Conservation (phyloP, 768 basidiomycete genomes). For the Krasilnikovozyma curviuscula region DNA sequence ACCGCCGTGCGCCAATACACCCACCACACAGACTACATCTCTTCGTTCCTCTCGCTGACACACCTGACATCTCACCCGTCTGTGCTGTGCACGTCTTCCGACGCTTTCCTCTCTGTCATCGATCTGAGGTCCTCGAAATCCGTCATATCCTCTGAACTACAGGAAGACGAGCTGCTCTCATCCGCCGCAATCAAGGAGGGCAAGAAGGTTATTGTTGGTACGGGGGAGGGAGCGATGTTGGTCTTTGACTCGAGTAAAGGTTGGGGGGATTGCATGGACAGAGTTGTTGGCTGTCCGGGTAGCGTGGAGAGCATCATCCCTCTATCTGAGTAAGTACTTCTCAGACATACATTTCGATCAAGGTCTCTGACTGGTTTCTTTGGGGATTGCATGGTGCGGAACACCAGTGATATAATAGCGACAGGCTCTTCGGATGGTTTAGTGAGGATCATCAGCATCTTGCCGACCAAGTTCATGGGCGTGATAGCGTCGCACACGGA, state of each 20-base stretch:
- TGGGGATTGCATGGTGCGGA: too few relatives aligned
- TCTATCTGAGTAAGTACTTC: too few relatives aligned
- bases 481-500: conserved; percentile 82
- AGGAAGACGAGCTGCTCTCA: conserved; percentile 82
- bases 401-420: conserved; percentile 48
- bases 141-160: conserved; percentile 76
- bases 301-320: conserved; percentile 72
- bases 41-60: conserved; percentile 43
- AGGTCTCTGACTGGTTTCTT: too few relatives aligned
- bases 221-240: conserved; percentile 70
- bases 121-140: conserved; percentile 67
- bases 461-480: conserved; percentile 75
- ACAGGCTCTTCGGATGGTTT: conserved; percentile 86
- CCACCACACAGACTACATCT: conserved; percentile 88
- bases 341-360: too few relatives aligned
- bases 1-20: conserved; percentile 47
- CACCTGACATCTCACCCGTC: neutral
- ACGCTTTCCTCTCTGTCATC: conserved; percentile 80
- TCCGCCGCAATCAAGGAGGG: conserved; percentile 67
- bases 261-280: conserved; percentile 81
- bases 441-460: conserved; percentile 63
- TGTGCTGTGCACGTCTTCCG: conserved; percentile 19
- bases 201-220: conserved; percentile 71
- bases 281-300: conserved; percentile 50
- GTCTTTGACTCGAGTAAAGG: conserved; percentile 74